Conservation (phyloP, 1,284 basidiomycete species). For the Rhodotorula mucilaginosa region DNA sequence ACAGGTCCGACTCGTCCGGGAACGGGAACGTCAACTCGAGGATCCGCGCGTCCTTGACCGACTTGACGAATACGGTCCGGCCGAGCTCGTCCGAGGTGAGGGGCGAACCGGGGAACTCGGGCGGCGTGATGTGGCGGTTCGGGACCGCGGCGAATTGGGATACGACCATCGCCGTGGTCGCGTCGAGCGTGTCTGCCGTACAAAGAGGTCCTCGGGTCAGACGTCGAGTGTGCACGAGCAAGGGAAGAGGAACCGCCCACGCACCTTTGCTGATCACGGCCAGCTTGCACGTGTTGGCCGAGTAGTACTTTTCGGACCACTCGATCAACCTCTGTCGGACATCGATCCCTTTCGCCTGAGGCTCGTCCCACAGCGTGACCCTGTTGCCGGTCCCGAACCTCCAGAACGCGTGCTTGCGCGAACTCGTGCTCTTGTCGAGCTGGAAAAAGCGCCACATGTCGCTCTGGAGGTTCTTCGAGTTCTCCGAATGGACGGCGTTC, state of each 20-base stretch:
- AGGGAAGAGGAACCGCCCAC: constrained; percentile 25
- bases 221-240: neutral
- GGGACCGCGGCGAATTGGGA: constrained; percentile 72
- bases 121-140: constrained; percentile 64
- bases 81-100: constrained; percentile 46
- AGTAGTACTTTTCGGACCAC: constrained; percentile 94
- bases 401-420: constrained; percentile 77
- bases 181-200: constrained; percentile 72
- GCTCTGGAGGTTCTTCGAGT: constrained; percentile 96
- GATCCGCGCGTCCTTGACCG: constrained; percentile 83
- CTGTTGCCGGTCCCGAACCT: constrained; percentile 95
- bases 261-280: constrained; percentile 84
- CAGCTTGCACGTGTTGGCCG: constrained; percentile 88
- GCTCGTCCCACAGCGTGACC: constrained; percentile 69
- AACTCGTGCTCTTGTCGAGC: constrained; percentile 84
- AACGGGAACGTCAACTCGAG: constrained; percentile 75
- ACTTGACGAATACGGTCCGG: constrained; percentile 78
- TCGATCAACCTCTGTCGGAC: constrained; percentile 86
- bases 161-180: constrained; percentile 68
- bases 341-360: constrained; percentile 66
- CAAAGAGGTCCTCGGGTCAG: constrained; percentile 3
- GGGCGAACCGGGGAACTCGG: constrained; percentile 73
- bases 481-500: constrained; percentile 95
- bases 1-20: constrained; percentile 70
- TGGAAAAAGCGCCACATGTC: constrained; percentile 98